Evolutionary conservation across 78 protist species (phyloP).

Genomic region (Abeoforma whisleri): DNA sequence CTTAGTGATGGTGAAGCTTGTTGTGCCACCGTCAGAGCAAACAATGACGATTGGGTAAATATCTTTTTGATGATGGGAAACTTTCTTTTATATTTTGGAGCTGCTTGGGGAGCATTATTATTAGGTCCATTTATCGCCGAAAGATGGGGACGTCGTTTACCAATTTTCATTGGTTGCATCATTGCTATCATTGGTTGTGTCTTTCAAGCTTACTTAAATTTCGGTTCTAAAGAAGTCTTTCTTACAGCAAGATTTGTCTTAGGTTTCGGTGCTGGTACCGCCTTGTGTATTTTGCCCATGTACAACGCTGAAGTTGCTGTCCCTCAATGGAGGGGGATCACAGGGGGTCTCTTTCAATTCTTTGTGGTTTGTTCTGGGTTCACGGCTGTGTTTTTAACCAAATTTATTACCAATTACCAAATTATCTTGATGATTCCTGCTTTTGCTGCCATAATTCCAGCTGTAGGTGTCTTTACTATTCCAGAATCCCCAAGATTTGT

Average conservation of each 20-base stretch:
- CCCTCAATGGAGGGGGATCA: slow-evolving; percentile 2
- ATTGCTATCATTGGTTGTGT: background rate
- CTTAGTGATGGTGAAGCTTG: background rate
- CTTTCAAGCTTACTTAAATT: background rate
- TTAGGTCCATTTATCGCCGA: slow-evolving; percentile 8
- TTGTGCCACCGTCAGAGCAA: background rate
- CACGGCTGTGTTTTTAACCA: background rate
- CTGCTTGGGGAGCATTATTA: slow-evolving; percentile 5
- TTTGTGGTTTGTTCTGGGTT: background rate
- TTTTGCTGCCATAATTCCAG: background rate
- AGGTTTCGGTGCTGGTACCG: slow-evolving; percentile 11
- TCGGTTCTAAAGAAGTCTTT: background rate
- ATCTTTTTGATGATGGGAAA: background rate
- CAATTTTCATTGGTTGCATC: background rate
- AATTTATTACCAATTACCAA: slow-evolving; percentile 9
- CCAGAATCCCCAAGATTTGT: slow-evolving; percentile 17
- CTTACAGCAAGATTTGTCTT: background rate
- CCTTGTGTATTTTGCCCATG: slow-evolving; percentile 18
- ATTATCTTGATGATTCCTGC: slow-evolving; percentile 16
- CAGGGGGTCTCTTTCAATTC: slow-evolving; percentile 11
- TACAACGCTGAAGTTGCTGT: slow-evolving; percentile 7
- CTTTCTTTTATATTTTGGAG: background rate
- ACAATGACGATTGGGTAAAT: background rate
- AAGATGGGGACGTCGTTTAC: background rate
- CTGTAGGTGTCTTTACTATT: background rate